phyloP scores from a whole-genome alignment of 441 rosid genomes.

The Gossypium davidsonii region DNA sequence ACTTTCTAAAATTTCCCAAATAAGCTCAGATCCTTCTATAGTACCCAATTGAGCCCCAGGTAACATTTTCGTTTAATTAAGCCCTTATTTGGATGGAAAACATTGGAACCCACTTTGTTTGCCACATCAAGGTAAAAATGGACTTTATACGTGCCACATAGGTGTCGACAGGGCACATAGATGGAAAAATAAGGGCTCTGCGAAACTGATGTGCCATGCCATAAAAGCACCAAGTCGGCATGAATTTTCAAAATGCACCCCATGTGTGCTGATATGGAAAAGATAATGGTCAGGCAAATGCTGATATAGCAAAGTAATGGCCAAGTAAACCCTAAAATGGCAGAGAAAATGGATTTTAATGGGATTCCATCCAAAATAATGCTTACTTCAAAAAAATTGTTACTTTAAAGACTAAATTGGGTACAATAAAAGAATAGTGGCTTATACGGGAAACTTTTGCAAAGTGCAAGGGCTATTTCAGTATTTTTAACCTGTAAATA shows the following conservation, averaged over 20 bases:
- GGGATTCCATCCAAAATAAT: neutral
- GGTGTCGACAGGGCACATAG: neutral
- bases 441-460: neutral
- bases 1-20: neutral
- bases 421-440: neutral
- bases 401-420: neutral
- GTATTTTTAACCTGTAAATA: neutral
- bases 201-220: neutral
- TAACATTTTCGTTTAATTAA: neutral
- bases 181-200: neutral
- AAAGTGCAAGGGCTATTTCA: neutral
- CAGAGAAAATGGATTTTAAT: neutral
- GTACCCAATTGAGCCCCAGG: neutral
- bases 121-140: neutral
- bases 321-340: neutral
- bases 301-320: neutral
- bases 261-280: neutral
- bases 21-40: neutral
- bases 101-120: neutral
- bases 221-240: neutral
- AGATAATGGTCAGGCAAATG: neutral
- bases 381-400: neutral
- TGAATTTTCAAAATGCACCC: neutral
- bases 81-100: neutral
- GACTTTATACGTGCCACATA: neutral